Conservation (phyloP, 352 stramenopile species). For the Aphanomyces stellatus region DNA sequence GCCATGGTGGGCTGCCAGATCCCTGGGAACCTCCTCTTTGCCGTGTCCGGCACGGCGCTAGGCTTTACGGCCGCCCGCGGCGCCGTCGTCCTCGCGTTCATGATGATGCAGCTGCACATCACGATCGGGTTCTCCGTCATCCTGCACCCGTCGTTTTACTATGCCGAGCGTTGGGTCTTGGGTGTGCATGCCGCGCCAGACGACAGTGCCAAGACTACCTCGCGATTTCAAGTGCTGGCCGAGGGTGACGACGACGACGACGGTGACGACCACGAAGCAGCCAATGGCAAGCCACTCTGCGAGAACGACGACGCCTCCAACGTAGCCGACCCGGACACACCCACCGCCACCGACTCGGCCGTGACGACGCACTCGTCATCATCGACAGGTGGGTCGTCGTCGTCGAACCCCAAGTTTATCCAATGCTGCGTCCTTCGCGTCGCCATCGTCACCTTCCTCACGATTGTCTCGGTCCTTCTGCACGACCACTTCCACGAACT, state of each 20-base stretch:
- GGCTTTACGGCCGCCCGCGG: constrained; percentile 17
- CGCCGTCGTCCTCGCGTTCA: constrained; percentile 18
- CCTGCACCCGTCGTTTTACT: constrained; percentile 24
- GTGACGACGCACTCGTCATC: neutral
- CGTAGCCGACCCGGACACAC: neutral
- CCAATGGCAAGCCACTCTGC: neutral
- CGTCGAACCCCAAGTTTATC: neutral
- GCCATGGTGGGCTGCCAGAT: constrained; percentile 25
- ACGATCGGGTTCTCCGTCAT: constrained; percentile 24
- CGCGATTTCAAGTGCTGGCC: neutral
- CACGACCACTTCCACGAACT: constrained; percentile 50
- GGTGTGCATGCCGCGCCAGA: constrained; percentile 12
- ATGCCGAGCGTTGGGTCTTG: constrained; percentile 16
- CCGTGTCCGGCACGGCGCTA: constrained; percentile 14
- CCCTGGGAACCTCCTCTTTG: constrained; percentile 25
- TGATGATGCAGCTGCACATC: constrained; percentile 26
- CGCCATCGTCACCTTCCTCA: constrained; percentile 32
- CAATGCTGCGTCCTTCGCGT: constrained; percentile 26
- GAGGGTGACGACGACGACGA: neutral
- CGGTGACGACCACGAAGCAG: neutral
- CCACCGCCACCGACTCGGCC: neutral
- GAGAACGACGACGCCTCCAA: neutral
- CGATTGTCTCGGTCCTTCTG: constrained; percentile 30
- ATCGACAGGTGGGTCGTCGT: too few relatives aligned
- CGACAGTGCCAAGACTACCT: neutral